Evolutionary conservation across 164 flowering plant genomes (phyloP).

Genomic region (Umbellularia californica): DNA sequence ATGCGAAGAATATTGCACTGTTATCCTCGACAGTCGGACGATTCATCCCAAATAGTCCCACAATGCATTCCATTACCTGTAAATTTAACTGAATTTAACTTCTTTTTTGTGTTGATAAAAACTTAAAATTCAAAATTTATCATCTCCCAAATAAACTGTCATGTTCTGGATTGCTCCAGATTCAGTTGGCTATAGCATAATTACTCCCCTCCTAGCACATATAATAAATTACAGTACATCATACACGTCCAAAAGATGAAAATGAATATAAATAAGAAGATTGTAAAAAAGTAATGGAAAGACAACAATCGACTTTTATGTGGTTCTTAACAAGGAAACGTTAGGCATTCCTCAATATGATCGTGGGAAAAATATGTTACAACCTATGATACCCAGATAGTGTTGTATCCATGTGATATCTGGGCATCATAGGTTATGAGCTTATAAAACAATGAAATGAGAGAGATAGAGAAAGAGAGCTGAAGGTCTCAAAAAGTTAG

Average conservation of each 20-base stretch:
- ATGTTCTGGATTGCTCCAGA: not conserved
- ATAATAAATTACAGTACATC: not conserved
- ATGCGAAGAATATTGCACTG: slow-evolving; percentile 55
- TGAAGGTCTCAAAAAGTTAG: not conserved
- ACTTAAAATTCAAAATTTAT: not conserved
- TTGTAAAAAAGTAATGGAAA: not conserved
- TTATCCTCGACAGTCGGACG: slow-evolving; percentile 32
- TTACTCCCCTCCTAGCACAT: not conserved
- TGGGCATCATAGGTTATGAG: no score
- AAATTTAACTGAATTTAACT: slow-evolving; percentile 7
- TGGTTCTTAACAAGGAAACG: not conserved
- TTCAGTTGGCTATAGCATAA: not conserved
- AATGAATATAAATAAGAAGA: not conserved
- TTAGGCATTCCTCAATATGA: not conserved
- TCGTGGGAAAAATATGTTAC: no score
- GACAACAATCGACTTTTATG: no score
- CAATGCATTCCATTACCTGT: slow-evolving; percentile 70
- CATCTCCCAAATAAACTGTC: not conserved
- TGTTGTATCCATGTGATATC: no score
- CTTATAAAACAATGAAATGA: no score
- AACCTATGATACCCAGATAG: no score
- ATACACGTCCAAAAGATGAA: not conserved
- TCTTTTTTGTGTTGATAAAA: not conserved
- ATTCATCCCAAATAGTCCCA: slow-evolving; percentile 39
- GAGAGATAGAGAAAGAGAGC: not conserved